These are phyloP conservation scores for Plectosphaerella cucumerina DNA, from an alignment of 2,329 filamentous ascomycete species.

Conservation along the genomic window DNA sequence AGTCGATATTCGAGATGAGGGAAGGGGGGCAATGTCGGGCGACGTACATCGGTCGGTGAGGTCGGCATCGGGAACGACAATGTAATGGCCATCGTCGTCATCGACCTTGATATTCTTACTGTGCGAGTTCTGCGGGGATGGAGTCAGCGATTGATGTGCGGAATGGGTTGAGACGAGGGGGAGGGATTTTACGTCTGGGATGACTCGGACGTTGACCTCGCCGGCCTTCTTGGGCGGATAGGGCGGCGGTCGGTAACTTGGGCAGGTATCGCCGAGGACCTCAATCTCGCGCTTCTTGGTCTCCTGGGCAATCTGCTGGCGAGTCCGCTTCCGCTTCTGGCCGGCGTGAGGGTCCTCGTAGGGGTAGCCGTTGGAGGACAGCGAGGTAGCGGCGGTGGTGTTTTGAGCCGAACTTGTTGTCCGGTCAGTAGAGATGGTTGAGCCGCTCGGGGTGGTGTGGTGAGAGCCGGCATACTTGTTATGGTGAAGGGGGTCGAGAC, in stretches of 20 bases:
- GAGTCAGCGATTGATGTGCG: too few species aligned
- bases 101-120: slow-evolving; percentile 72
- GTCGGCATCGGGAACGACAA: slow-evolving; percentile 81
- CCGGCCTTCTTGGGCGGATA: slow-evolving; percentile 87
- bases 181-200: slow-evolving; percentile 54
- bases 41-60: slow-evolving; percentile 85
- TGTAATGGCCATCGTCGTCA: slow-evolving; percentile 95
- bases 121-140: slow-evolving; percentile 17
- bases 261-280: slow-evolving; percentile 64
- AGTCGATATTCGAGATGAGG: slow-evolving; percentile 15
- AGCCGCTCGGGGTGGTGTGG: slow-evolving; percentile 60
- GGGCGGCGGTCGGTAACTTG: slow-evolving; percentile 80
- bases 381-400: slow-evolving; percentile 85
- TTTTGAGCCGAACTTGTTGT: slow-evolving; percentile 70
- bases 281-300: slow-evolving; percentile 75
- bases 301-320: slow-evolving; percentile 77
- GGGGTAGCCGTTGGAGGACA: slow-evolving; percentile 54
- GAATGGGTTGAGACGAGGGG: too few species aligned
- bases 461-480: slow-evolving; percentile 64
- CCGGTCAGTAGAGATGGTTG: slow-evolving; percentile 76
- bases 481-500: slow-evolving; percentile 69
- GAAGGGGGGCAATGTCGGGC: not conserved
- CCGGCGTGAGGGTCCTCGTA: slow-evolving; percentile 65
- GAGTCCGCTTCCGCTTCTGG: slow-evolving; percentile 85
- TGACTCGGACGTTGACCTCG: slow-evolving; percentile 63